Base-by-base conservation (phyloP, 73 alveolate species). In the Paraurostyla sp. region DNA sequence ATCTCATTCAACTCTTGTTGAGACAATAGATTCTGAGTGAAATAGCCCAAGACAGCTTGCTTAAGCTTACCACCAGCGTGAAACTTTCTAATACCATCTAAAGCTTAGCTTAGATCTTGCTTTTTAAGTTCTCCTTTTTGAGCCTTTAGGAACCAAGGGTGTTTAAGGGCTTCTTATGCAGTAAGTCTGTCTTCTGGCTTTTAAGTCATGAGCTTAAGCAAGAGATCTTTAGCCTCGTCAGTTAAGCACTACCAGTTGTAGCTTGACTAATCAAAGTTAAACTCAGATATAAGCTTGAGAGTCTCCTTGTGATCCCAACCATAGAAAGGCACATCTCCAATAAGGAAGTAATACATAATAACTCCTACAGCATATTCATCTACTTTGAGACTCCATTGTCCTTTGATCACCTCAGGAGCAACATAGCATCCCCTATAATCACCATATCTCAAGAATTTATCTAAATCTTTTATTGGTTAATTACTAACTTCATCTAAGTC, bases 331-430 rank as follows among this genome's bases (percentile, higher is more conserved):
- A 89, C 86, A 63, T 90, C 75, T 30, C 97, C 97, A 80, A 91
- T 71, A 60, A 93, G 63, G 85, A 93, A 54, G 69, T 78, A 73
- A 80, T 93, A 93, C 59, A 90, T 65, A 76, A 93, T 85, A 30
- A 90, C 84, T 0, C 97, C 97, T n/a, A 93, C 78, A 13, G 93
- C 80, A 93, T 93, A 93, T 82, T 88, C 85, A 71, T 93, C 97
- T 43, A 73, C 82, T 83, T 83, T 89, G 48, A 80, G 45, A 46
- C 54, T 69, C 75, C 89, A 90, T n/a, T 56, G 76, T 57, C 89
- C 94, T 54, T 76, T 42, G 29, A 93, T 52, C 4, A 85, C 86
- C 91, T 93, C 97, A 41, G 98, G 98, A 0, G 98, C 98, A 40
- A 91, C 60, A 84, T 94, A 94, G 43, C 87, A 73, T 3, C 73